Evolutionary conservation across 768 basidiomycete genomes (phyloP), one percentile per base, ranked within the genome.

Genomic region (Leccinum subtestaceum): DNA sequence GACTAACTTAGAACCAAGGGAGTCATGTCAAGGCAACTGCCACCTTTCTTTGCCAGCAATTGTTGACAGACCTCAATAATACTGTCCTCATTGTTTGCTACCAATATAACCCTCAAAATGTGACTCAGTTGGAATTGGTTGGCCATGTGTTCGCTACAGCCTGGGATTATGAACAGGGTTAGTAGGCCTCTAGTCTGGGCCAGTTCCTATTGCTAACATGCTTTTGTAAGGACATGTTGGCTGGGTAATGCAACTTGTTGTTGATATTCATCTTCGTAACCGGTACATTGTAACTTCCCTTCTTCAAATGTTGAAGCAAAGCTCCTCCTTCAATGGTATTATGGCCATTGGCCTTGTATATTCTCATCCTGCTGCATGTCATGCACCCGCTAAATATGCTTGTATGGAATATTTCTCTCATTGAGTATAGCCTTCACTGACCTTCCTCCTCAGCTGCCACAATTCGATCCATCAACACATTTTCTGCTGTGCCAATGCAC

Each of bases 301-400:
- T 46, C 45, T 46, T 46, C 45, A 46, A 46, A 19, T 19, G 45
- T 46, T 46, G 45, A 46, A 46, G 11, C 5, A 11, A 46, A 46
- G 45, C 45, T 46, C 45, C 45, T 46, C 45, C 45, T 46, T 46
- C 9, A 5, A 19, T 46, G 45, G 45, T 53, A 53, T 53, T 43
- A 53, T 12, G n/a, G 53, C 53, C 12, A 19, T 53, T 4, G 40
- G 53, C 27, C 25, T 53, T 19, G 53, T 29, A 13, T 53, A 40
- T 27, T 53, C 53, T 53, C 53, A 53, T 53, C 53, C 53, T 43
- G 53, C 53, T 43, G 53, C 38, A 53, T 53, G 53, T 27, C 53
- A 53, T 53, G 53, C 53, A 29, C 40, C 43, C 3, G 40, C 17
- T 53, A 53, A 53, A 53, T 53, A 53, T 43, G 6, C 25, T 43